A percentile compares a stretch with the other conserved stretches of the same genome.
Conservation (phyloP, 306 rosid genomes). For the Gastrolobium villosum region DNA sequence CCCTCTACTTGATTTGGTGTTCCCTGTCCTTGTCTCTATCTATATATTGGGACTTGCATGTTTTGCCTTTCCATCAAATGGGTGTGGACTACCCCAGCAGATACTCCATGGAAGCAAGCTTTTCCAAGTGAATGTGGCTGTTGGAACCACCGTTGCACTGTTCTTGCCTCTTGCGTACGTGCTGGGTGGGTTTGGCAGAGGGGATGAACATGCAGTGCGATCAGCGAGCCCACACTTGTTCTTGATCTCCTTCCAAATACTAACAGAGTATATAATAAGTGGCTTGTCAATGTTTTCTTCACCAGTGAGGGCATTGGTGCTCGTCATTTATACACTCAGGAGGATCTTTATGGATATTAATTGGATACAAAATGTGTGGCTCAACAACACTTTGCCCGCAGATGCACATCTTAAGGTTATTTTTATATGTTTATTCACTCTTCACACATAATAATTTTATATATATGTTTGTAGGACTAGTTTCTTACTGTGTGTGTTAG, state of each 20-base stretch:
- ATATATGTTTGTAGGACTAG: not conserved
- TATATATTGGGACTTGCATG: conserved; percentile 70
- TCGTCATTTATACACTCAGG: conserved; percentile 69
- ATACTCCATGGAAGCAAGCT: conserved; percentile 59
- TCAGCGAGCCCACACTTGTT: conserved; percentile 83
- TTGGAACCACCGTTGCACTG: conserved; percentile 75
- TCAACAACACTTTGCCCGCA: conserved; percentile 57
- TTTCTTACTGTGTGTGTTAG: not conserved
- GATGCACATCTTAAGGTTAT: conserved; percentile 67
- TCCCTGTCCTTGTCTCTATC: conserved; percentile 66
- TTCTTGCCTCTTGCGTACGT: conserved; percentile 85
- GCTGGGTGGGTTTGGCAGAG: conserved; percentile 82
- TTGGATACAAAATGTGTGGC: conserved; percentile 77
- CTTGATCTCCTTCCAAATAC: conserved; percentile 77
- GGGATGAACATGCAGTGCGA: conserved; percentile 73
- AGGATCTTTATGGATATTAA: conserved; percentile 72
- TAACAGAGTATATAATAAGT: conserved; percentile 76
- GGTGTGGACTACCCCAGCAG: conserved; percentile 29
- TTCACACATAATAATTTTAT: not conserved
- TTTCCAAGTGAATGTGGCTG: conserved; percentile 61
- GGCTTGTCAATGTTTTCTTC: conserved; percentile 79
- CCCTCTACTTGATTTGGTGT: conserved; percentile 69
- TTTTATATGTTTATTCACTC: not conserved
- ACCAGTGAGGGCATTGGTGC: conserved; percentile 83
- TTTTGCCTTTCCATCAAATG: conserved; percentile 68